Evolutionary conservation across 2,329 filamentous ascomycete species (phyloP), one percentile per base, ranked within the genome.

Genomic region (Xylariales sp.): DNA sequence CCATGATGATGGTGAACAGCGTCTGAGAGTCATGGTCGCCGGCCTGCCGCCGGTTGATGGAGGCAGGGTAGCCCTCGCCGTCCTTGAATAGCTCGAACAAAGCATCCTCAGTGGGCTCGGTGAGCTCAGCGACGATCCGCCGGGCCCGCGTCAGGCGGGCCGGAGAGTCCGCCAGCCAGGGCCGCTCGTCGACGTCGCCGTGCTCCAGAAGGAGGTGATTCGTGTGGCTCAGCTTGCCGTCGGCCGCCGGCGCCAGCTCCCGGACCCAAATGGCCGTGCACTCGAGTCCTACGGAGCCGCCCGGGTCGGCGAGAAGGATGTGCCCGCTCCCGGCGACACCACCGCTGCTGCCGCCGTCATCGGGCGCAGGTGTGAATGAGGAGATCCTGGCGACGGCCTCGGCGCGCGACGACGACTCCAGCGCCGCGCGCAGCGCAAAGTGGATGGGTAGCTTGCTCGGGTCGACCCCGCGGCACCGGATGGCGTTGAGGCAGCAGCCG

Each of bases 401-500:
- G 0, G 57, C 56, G 0, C 65, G 64, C 3, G 67, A 73, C 0
- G 18, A 36, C 19, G 69, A 72, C 36, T 83, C 78, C 2, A 84
- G 55, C 5, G 67, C 70, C 14, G 67, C 56, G 1, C 80, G 64
- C 5, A 83, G 62, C 0, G 74, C 77, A 6, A 84, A 60, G 49
- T 84, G 80, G n/a, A 79, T 71, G 0, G 81, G 79, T 3, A 83
- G 48, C 6, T 66, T 69, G 1, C 56, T 55, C 3, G 56, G 48
- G 48, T 78, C 65, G 33, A 81, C 68, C 1, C 77, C 76, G 3
- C 67, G 64, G 4, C 74, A 75, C 27, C 69, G 66, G 42, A 84
- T 78, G 1, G 79, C 81, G 43, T 84, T 84, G 7, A 83, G 61
- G 29, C 72, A 74, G 1, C 72, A 70, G 0, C 77, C 79, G 0